A percentile compares a stretch with the other conserved stretches of the same genome.
Evolutionary conservation across 441 rosid genomes (phyloP).

Genomic region (Gossypium davidsonii): DNA sequence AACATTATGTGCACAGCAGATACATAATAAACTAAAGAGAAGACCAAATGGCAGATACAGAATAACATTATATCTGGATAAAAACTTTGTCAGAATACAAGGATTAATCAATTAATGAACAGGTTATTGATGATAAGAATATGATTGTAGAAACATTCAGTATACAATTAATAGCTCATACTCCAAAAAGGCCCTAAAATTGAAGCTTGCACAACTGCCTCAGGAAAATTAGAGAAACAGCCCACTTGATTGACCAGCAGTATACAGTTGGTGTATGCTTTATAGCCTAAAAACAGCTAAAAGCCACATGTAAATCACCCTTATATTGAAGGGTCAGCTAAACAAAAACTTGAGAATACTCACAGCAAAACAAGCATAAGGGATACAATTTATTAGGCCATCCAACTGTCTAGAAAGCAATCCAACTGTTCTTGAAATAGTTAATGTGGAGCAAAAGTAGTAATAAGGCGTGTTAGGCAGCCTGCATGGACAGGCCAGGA

Average conservation of each 20-base stretch:
- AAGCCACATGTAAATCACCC: constrained; percentile 2
- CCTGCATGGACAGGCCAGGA: constrained; percentile 5
- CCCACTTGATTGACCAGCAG: not conserved
- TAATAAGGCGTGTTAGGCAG: not conserved
- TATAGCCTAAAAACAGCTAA: not conserved
- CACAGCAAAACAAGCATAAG: not conserved
- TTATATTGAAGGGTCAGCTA: not conserved
- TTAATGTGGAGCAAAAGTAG: not conserved
- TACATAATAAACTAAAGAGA: constrained; percentile 21
- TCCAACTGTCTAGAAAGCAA: not conserved
- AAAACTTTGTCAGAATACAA: not conserved
- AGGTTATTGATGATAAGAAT: not conserved
- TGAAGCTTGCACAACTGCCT: not conserved
- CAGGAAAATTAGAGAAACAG: not conserved
- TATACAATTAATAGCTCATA: not conserved
- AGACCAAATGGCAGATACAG: constrained; percentile 7
- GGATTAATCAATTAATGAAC: not conserved
- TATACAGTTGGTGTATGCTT: not conserved
- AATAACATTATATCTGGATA: not conserved
- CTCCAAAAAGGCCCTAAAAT: not conserved
- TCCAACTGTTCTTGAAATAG: not conserved
- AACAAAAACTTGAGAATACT: not conserved
- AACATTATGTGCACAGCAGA: constrained; percentile 18
- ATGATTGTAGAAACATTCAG: not conserved
- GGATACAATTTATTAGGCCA: constrained; percentile 1